Evolutionary conservation across 2,329 filamentous ascomycete species (phyloP).

Genomic region (Samsoniella hepiali): DNA sequence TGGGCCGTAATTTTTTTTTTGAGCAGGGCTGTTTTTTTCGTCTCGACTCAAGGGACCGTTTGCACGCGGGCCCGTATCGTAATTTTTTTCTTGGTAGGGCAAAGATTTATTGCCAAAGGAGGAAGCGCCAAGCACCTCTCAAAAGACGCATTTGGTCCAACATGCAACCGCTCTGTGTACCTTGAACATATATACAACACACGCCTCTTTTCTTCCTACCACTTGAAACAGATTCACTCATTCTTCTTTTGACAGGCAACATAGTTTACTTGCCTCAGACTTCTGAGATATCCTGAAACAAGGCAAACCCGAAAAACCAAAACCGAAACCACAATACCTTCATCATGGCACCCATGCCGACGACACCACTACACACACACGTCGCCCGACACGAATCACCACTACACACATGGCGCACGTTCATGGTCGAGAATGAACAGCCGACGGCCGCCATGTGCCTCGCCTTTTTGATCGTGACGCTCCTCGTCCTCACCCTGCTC

Average conservation of each 20-base stretch:
- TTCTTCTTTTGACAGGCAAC: too few relatives aligned
- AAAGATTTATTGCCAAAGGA: neutral
- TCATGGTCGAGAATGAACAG: neutral
- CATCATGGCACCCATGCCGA: constrained; percentile 1
- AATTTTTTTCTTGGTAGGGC: too few relatives aligned
- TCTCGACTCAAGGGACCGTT: neutral
- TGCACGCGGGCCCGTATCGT: neutral
- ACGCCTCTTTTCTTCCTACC: too few relatives aligned
- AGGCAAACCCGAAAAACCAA: neutral
- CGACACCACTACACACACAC: neutral
- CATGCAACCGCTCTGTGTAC: too few relatives aligned
- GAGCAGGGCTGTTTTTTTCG: neutral
- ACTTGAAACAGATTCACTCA: too few relatives aligned
- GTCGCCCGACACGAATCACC: neutral
- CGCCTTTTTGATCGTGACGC: neutral
- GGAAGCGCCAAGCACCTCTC: too few relatives aligned
- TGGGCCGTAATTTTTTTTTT: neutral
- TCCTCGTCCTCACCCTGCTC: constrained; percentile 7
- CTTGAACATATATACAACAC: too few relatives aligned
- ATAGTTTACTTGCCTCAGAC: too few relatives aligned
- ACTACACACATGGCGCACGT: neutral
- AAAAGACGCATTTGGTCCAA: too few relatives aligned
- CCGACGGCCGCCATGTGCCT: constrained; percentile 7
- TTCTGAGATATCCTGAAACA: neutral
- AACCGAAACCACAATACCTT: neutral